phyloP scores from a whole-genome alignment of 106 monocot species.

The Dendrobium catenatum region DNA sequence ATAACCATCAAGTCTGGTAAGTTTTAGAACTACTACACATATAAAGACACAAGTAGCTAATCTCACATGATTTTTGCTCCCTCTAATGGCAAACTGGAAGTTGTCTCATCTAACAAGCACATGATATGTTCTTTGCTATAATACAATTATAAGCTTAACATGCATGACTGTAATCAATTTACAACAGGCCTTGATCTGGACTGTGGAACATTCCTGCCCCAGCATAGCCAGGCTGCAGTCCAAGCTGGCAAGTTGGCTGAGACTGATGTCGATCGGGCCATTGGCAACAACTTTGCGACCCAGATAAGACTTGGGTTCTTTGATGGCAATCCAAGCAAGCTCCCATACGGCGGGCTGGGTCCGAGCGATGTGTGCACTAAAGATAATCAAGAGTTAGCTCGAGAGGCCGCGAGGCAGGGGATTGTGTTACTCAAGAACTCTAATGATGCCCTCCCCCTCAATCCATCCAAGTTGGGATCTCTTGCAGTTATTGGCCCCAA shows the following conservation, averaged over 20 bases:
- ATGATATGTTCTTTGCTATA: background rate
- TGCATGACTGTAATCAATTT: background rate
- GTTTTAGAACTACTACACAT: background rate
- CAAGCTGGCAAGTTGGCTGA: slow-evolving; percentile 48
- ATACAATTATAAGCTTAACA: background rate
- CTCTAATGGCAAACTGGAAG: background rate
- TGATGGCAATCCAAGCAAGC: slow-evolving; percentile 72
- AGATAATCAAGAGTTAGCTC: slow-evolving; percentile 71
- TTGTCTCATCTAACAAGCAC: background rate
- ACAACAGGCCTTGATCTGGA: slow-evolving; percentile 75
- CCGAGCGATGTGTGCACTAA: slow-evolving; percentile 74
- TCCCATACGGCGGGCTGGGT: slow-evolving; percentile 60
- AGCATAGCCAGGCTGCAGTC: slow-evolving; percentile 59
- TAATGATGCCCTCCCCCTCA: slow-evolving; percentile 43
- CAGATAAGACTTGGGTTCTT: slow-evolving; percentile 88
- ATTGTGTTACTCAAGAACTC: slow-evolving; percentile 91
- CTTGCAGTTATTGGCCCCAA: slow-evolving; percentile 94
- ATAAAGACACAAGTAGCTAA: background rate
- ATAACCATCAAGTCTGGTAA: slow-evolving; percentile 71
- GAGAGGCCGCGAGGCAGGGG: slow-evolving; percentile 85
- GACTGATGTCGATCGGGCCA: slow-evolving; percentile 53
- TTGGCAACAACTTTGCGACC: slow-evolving; percentile 67
- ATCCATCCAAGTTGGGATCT: slow-evolving; percentile 33
- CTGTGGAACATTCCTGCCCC: slow-evolving; percentile 70
- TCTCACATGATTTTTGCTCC: background rate